Base-by-base conservation (phyloP, 1,284 basidiomycete genomes). In the Pseudozyma flocculosa region DNA sequence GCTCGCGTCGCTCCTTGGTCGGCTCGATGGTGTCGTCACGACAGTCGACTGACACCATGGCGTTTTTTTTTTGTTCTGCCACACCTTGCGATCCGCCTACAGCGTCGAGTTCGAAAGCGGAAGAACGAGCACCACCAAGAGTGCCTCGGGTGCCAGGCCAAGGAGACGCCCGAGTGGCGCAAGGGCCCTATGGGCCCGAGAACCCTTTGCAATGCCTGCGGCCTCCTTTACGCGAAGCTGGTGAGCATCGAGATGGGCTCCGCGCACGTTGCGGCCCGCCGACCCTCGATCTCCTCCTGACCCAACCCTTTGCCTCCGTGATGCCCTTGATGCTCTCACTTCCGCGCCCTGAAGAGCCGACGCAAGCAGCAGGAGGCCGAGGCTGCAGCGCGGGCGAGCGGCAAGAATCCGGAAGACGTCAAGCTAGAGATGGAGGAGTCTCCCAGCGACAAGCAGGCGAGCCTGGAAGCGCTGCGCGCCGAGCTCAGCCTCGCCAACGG, bases 101-200 rank as follows among this genome's bases (percentile, higher is more conserved):
- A 48, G 46, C 61, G 61, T 17, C 46, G 62, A 21, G 58, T 65
- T 14, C 48, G 58, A 7, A 65, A 65, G 46, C 57, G 62, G 32
- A 65, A 65, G 44, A 61, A 65, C 36, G 62, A 65, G 19, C 62
- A 65, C 24, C 62, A 61, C 36, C 62, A 65, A 32, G 62, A 65
- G 32, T 65, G 62, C 15, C 58, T 65, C 9, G 62, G 62, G 7
- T 65, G 62, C 22, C 62, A 65, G 23, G 62, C 62, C 8, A 65
- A 65, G 40, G 62, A 65, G 40, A 65, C 74, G 18, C 74, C 74
- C n/a, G 74, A 76, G 47, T 76, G 74, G 73, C 54, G 74, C 15
- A 75, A 75, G 44, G 74, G 74, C 8, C 74, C 74, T 1, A 63
- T 71, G 54, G 74, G 74, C 22, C 74, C 72, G 14, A 62, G 68